Conservation (phyloP, 306 rosid species). For the Glycine latifolia region DNA sequence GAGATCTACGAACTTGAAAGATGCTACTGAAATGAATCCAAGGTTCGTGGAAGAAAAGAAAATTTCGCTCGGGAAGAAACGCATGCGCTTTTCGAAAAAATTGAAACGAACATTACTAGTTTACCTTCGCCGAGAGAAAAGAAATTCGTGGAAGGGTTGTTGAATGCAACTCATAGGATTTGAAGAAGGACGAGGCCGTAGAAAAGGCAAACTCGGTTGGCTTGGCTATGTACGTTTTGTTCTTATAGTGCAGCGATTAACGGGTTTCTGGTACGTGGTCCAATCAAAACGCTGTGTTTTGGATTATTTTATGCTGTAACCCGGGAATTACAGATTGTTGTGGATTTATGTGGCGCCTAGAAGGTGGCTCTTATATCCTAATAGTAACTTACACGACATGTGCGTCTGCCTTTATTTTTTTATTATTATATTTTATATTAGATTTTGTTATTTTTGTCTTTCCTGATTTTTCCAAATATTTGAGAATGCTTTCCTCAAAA, state of each 20-base stretch:
- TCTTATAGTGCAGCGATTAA: neutral
- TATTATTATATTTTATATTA: neutral
- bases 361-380: conserved; percentile 13
- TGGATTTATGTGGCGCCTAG: conserved; percentile 59
- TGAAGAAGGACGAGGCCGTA: conserved; percentile 1
- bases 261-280: conserved; percentile 42
- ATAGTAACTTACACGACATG: conserved; percentile 36
- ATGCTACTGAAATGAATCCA: neutral
- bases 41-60: conserved; percentile 25
- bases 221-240: neutral
- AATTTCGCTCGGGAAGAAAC: neutral
- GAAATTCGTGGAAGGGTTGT: conserved; percentile 21
- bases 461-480: no score
- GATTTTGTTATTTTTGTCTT: neutral
- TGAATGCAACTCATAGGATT: neutral
- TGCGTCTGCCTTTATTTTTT: neutral
- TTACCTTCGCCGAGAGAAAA: neutral
- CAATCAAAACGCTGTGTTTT: conserved; percentile 46
- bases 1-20: conserved; percentile 41
- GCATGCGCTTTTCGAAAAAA: conserved; percentile 1
- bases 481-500: no score
- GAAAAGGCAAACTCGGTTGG: conserved; percentile 40
- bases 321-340: conserved; percentile 39
- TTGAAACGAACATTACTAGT: neutral
- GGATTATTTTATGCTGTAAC: conserved; percentile 25